Evolutionary conservation across 768 basidiomycete genomes (phyloP).

Genomic region (Royoungia palumana): DNA sequence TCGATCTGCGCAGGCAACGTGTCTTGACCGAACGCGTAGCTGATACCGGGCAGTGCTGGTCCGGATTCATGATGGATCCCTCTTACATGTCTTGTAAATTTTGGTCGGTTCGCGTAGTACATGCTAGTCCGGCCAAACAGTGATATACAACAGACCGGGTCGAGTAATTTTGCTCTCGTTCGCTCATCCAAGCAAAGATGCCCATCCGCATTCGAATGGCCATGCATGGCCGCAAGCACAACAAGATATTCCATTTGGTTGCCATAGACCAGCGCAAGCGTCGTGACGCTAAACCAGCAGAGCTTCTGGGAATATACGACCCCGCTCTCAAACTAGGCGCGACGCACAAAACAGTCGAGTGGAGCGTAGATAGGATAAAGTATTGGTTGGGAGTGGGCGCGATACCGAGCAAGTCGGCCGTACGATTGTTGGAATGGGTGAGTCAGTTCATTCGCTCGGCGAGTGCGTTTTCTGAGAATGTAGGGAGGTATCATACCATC

Average conservation of each 20-base stretch:
- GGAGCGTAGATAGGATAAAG: constrained; percentile 87
- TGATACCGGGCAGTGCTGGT: constrained; percentile 70
- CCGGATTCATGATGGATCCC: constrained; percentile 40
- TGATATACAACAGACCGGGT: constrained; percentile 12
- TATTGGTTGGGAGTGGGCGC: constrained; percentile 91
- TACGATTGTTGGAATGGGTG: constrained; percentile 76
- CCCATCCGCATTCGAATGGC: constrained; percentile 82
- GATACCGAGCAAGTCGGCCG: constrained; percentile 72
- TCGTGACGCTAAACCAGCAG: constrained; percentile 83
- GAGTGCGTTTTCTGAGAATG: constrained; percentile 5
- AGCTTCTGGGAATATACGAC: constrained; percentile 82
- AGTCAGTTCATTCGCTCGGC: constrained; percentile 1
- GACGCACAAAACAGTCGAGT: constrained; percentile 71
- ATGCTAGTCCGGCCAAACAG: constrained; percentile 22
- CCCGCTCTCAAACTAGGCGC: constrained; percentile 54
- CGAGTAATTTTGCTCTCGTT: background rate
- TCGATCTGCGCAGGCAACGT: background rate
- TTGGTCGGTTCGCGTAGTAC: background rate
- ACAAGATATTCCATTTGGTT: constrained; percentile 80
- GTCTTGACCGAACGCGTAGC: constrained; percentile 31
- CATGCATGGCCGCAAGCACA: constrained; percentile 72
- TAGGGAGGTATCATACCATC: constrained; percentile 64
- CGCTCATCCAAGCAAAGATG: constrained; percentile 49
- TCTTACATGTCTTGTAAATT: background rate
- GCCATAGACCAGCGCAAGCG: constrained; percentile 69